Base-by-base conservation (phyloP, 1,284 basidiomycete species). In the Marasmius fiardii region DNA sequence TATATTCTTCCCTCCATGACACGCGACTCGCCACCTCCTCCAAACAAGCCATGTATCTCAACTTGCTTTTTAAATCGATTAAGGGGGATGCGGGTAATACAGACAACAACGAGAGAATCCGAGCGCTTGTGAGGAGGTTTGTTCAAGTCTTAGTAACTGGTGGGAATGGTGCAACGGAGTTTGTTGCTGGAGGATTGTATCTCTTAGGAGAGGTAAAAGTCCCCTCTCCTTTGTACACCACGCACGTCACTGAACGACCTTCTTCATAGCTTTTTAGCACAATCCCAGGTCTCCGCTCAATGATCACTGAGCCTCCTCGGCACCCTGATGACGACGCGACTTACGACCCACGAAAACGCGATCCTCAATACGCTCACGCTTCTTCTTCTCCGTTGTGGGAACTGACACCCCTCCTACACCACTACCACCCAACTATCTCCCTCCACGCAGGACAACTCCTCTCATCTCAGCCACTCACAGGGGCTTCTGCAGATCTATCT, bases 31-130 rank as follows among this genome's bases (percentile, higher is more conserved):
- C 86, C 16, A 79, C 80, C 1, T 94, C 94, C 16, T 92, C 90
- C 28, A 98, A 99, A 69, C 95, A 98, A 70, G 93, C 95, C 7
- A 93, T 99, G 88, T 99, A 98, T 71, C 82, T 99, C 61, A 99
- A 99, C 69, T 74, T 99, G 20, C 72, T 98, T 20, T 96, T 97
- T 83, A 96, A 94, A 68, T 88, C 93, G 16, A 74, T 98, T 63
- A 97, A 97, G 71, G 80, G 79, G 2, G 96, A 98, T 66, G 70
- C 70, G 11, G 85, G 67, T 1, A 67, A 63, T 50, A 35, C 50
- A 20, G 65, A 20, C 4, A 20, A 68, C 34, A 57, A 54, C 24
- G 82, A 82, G 56, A 80, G 94, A 18, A 82, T 91, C 8, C 87
- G 87, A 70, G 93, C 94, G 0, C 87, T 98, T 57, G 82, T 98